Evolutionary conservation across 2,329 filamentous ascomycete genomes (phyloP).

Genomic region (Exophiala sideris): DNA sequence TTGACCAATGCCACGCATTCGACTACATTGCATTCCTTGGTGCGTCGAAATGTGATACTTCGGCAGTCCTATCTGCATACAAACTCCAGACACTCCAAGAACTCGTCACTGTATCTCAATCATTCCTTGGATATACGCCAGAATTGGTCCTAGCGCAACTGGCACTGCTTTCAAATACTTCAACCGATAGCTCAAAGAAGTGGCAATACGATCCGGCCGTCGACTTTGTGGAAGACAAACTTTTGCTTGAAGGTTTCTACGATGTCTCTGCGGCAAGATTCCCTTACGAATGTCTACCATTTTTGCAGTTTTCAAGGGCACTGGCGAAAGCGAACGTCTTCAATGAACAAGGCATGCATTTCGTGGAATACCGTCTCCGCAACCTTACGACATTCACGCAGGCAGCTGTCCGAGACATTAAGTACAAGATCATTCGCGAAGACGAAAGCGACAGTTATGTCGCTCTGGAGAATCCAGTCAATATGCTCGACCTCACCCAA

Average conservation of each 20-base stretch:
- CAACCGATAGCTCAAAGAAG: slow-evolving; percentile 2
- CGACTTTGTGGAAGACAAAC: slow-evolving; percentile 56
- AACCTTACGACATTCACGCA: slow-evolving; percentile 74
- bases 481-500: slow-evolving; percentile 39
- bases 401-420: slow-evolving; percentile 67
- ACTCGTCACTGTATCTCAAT: slow-evolving; percentile 64
- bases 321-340: slow-evolving; percentile 51
- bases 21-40: slow-evolving; percentile 40
- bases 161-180: slow-evolving; percentile 55
- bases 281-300: slow-evolving; percentile 79
- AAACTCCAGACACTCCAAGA: slow-evolving; percentile 55
- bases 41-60: background rate
- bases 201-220: slow-evolving; percentile 30
- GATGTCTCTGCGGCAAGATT: slow-evolving; percentile 71
- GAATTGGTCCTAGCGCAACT: slow-evolving; percentile 67
- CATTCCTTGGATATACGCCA: slow-evolving; percentile 67
- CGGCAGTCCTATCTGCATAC: slow-evolving; percentile 9
- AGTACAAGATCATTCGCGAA: slow-evolving; percentile 75
- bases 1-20: slow-evolving; percentile 48
- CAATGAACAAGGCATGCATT: slow-evolving; percentile 47
- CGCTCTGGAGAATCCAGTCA: slow-evolving; percentile 58
- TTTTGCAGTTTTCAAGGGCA: slow-evolving; percentile 67
- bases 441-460: slow-evolving; percentile 83
- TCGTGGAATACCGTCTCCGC: slow-evolving; percentile 63
- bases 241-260: slow-evolving; percentile 59